phyloP scores from a whole-genome alignment of 495 filamentous ascomycete genomes.

The Talaromyces liani region DNA sequence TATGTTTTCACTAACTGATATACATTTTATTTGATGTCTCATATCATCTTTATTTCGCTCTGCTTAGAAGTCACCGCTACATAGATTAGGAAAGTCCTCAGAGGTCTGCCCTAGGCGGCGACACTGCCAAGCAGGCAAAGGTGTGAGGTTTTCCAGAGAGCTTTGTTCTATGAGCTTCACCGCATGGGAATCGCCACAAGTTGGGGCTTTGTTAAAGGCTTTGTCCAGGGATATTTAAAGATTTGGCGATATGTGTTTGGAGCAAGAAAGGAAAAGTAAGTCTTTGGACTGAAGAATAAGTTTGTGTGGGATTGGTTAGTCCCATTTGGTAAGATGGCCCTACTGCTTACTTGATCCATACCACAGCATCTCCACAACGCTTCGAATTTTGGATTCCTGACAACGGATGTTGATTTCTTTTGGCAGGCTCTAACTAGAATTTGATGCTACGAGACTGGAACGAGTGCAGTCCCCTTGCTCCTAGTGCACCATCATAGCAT shows the following conservation, averaged over 20 bases:
- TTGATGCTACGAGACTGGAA: too few relatives aligned
- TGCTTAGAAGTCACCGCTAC: neutral
- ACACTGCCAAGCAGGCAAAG: neutral
- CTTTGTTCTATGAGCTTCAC: neutral
- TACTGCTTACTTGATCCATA: too few relatives aligned
- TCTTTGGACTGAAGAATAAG: too few relatives aligned
- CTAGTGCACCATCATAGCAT: too few relatives aligned
- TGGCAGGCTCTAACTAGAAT: too few relatives aligned
- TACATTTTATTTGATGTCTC: neutral
- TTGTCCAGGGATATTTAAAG: neutral
- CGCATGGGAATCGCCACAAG: neutral
- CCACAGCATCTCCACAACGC: too few relatives aligned
- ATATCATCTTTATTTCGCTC: neutral
- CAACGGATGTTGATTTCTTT: too few relatives aligned
- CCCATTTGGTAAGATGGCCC: too few relatives aligned
- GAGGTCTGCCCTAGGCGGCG: neutral
- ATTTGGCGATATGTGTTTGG: conserved; percentile 1
- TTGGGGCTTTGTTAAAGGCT: neutral
- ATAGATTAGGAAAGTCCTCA: neutral
- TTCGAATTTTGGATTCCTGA: too few relatives aligned
- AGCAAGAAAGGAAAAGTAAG: neutral
- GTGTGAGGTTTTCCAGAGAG: neutral
- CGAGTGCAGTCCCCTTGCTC: too few relatives aligned
- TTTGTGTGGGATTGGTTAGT: too few relatives aligned
- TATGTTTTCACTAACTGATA: neutral